Base-by-base conservation (phyloP, 129 eudicot species). In the Kitagawia praeruptora region DNA sequence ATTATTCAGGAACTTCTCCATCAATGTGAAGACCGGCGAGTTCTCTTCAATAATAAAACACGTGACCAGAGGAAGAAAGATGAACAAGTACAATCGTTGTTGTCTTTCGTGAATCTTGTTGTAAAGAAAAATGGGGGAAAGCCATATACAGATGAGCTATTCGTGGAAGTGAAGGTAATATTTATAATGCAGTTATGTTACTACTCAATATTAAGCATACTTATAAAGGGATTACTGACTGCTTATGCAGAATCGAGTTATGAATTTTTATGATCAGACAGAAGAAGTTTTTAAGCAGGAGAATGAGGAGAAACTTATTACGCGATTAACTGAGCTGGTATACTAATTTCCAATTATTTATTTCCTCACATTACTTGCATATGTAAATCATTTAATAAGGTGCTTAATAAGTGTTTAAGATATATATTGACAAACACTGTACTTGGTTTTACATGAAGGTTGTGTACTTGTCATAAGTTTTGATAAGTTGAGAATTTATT, bases 321-420 rank as follows among this genome's bases (percentile, higher is more conserved):
- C 85, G 89, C 88, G 96, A 49, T 87, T 93, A 66, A 91, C 89
- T 40, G 97, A 89, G 85, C 87, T 93, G 98, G 98, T 93, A 88
- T 74, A 16, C 34, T 31, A 38, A 51, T 40, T 31, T 31, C 34
- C 46, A 38, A 4, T 38, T 39, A 72, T 9, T 18, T 10, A 3
- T 41, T 4, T 48, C 34, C 5, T 58, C 8, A 1, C 34, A 31
- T 31, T 31, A 31, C 34, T 31, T 31, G 34, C 34, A 31, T 31
- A 31, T 31, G 34, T 31, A 31, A 31, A 31, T 31, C 34, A 31
- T 31, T 31, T 31, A 31, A 31, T 31, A 31, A 31, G 34, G 37
- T 34, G 37, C 37, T 34, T 34, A 34, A 34, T 34, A 34, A 34
- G 37, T 34, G 37, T 34, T 34, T 34, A 34, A 34, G 37, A 34